Percentiles rank a stretch among this genome's conserved stretches.
Evolutionary conservation across 2,329 filamentous ascomycete species (phyloP).

Genomic region (Xylaria sp.): DNA sequence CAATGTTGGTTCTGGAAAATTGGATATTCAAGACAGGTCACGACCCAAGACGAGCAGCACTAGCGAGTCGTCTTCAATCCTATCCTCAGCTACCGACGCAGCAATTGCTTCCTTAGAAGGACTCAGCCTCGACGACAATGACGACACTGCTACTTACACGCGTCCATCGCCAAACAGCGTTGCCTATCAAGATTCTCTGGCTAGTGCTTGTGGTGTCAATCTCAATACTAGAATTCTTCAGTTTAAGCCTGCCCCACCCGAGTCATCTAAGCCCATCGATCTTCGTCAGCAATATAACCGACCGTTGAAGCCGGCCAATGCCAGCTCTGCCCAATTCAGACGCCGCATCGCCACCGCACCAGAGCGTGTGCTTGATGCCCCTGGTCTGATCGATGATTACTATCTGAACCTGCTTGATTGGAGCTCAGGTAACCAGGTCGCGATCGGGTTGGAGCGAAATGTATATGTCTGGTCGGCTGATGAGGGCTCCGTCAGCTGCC

Average conservation of each 20-base stretch:
- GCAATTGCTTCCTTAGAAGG: constrained; percentile 79
- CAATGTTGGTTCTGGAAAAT: constrained; percentile 82
- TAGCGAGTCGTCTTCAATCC: constrained; percentile 73
- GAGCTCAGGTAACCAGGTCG: constrained; percentile 97
- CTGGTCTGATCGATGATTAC: constrained; percentile 96
- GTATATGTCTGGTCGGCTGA: constrained; percentile 99
- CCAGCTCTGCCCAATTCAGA: constrained; percentile 82
- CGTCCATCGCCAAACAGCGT: constrained; percentile 85
- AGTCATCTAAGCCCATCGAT: constrained; percentile 98
- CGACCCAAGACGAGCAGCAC: constrained; percentile 74
- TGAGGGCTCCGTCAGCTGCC: constrained; percentile 83
- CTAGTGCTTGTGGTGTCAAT: constrained; percentile 88
- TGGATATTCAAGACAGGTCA: constrained; percentile 72
- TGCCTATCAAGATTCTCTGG: constrained; percentile 90
- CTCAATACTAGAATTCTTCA: constrained; percentile 94
- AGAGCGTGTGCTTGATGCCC: constrained; percentile 94
- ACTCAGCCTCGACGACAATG: constrained; percentile 75
- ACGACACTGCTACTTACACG: constrained; percentile 71
- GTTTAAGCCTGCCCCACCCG: constrained; percentile 97
- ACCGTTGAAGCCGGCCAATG: constrained; percentile 78
- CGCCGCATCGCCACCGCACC: constrained; percentile 93
- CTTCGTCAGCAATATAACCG: constrained; percentile 98
- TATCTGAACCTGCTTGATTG: constrained; percentile 98
- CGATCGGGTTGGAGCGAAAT: constrained; percentile 93
- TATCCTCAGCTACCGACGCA: constrained; percentile 82